Percentiles rank a stretch among this genome's conserved stretches.
Conservation (phyloP, 257 asterid species). For the Marsdenia floribunda region DNA sequence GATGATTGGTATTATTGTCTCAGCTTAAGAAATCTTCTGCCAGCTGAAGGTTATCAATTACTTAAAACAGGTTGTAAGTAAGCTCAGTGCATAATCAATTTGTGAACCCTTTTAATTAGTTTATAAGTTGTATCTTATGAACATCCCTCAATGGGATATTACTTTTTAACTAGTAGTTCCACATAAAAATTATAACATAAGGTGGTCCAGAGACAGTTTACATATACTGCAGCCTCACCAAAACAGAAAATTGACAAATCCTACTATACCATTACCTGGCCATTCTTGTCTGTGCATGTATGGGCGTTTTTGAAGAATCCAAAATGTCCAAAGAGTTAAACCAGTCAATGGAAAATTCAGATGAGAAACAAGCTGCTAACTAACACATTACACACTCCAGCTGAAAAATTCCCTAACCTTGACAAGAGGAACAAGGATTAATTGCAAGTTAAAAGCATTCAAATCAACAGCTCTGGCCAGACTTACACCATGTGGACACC, state of each 20-base stretch:
- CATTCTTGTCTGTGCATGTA: not conserved
- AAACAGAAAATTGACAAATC: not conserved
- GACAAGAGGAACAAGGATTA: not conserved
- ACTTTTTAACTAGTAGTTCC: not conserved
- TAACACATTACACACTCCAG: not conserved
- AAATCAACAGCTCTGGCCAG: not conserved
- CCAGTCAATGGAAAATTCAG: not conserved
- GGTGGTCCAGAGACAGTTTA: not conserved
- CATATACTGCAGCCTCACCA: not conserved
- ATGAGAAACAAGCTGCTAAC: not conserved
- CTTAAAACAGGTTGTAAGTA: not conserved
- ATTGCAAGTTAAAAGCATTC: not conserved
- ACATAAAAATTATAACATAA: not conserved
- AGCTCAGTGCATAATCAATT: not conserved
- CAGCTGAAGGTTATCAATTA: not conserved
- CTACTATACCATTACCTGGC: not conserved
- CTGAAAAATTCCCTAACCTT: not conserved
- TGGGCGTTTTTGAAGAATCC: not conserved
- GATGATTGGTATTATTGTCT: not conserved
- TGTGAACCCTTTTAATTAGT: not conserved
- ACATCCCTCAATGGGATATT: not conserved
- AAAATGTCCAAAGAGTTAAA: not conserved
- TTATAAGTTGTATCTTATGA: not conserved
- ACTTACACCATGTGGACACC: not conserved
- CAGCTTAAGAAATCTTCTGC: not conserved